Conservation (phyloP, 2,329 filamentous ascomycete species). For the Penicillium sp. region DNA sequence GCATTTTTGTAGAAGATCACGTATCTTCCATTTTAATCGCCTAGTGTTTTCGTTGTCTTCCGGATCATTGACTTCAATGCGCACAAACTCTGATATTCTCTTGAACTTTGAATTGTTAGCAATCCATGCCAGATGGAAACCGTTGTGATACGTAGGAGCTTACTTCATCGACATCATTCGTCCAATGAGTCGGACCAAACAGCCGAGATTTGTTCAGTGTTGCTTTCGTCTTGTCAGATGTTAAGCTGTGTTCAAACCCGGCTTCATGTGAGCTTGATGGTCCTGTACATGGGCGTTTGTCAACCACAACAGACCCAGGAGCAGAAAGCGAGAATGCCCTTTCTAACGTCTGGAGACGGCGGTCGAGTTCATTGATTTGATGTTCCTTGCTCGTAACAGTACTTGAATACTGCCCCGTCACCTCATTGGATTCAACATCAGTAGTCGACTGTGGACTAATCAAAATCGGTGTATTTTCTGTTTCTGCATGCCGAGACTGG, state of each 20-base stretch:
- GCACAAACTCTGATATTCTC: neutral
- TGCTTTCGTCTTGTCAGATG: neutral
- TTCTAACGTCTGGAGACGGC: neutral
- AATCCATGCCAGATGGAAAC: no score
- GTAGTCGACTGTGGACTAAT: neutral
- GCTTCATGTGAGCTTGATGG: neutral
- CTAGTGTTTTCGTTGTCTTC: neutral
- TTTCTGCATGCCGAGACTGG: neutral
- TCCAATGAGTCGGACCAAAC: conserved; percentile 1
- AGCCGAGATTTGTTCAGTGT: conserved; percentile 1
- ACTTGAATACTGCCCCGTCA: neutral
- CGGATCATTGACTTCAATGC: neutral
- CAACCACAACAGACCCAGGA: neutral
- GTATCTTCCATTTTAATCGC: neutral
- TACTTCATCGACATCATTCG: neutral
- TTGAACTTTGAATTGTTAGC: neutral
- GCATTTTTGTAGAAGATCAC: neutral
- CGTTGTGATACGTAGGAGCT: neutral
- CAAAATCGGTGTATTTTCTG: neutral
- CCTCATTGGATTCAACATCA: neutral
- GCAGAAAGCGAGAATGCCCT: neutral
- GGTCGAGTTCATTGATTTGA: conserved; percentile 1
- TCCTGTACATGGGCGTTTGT: neutral
- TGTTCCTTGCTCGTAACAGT: neutral
- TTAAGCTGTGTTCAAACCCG: neutral